Evolutionary conservation across 2,329 filamentous ascomycete species (phyloP).

Genomic region (Fusarium sp.): DNA sequence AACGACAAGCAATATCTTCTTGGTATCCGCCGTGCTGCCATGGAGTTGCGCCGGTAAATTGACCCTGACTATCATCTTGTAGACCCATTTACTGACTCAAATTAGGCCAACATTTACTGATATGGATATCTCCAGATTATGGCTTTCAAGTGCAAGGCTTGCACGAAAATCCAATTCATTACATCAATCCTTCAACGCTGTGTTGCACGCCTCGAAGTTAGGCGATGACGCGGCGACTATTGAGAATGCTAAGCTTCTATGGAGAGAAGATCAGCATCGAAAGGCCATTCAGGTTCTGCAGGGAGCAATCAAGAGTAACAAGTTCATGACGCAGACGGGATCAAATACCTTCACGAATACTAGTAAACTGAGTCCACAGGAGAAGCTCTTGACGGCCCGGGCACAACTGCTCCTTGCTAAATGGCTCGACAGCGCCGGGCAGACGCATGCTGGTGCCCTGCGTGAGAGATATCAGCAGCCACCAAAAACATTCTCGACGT

Average conservation of each 20-base stretch:
- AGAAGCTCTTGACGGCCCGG: slow-evolving; percentile 75
- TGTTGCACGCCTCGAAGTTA: slow-evolving; percentile 86
- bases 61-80: neutral
- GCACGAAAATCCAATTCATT: slow-evolving; percentile 87
- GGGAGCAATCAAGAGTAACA: slow-evolving; percentile 83
- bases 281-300: slow-evolving; percentile 95
- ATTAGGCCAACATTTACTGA: slow-evolving; percentile 71
- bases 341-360: slow-evolving; percentile 52
- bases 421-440: slow-evolving; percentile 95
- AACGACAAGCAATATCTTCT: slow-evolving; percentile 95
- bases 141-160: slow-evolving; percentile 86
- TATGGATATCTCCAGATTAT: slow-evolving; percentile 83
- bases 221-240: slow-evolving; percentile 91
- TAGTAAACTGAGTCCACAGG: slow-evolving; percentile 60
- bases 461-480: slow-evolving; percentile 87
- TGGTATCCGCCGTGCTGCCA: slow-evolving; percentile 85
- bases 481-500: slow-evolving; percentile 75
- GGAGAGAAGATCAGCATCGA: slow-evolving; percentile 92
- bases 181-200: slow-evolving; percentile 92
- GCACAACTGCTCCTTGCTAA: slow-evolving; percentile 92
- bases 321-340: slow-evolving; percentile 71
- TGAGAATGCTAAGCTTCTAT: slow-evolving; percentile 91
- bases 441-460: slow-evolving; percentile 86
- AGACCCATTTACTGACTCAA: slow-evolving; percentile 10
- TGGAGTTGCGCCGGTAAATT: slow-evolving; percentile 79